phyloP scores from a whole-genome alignment of 805 yeast genomes.

The Lipomyces spencermartinsiae region DNA sequence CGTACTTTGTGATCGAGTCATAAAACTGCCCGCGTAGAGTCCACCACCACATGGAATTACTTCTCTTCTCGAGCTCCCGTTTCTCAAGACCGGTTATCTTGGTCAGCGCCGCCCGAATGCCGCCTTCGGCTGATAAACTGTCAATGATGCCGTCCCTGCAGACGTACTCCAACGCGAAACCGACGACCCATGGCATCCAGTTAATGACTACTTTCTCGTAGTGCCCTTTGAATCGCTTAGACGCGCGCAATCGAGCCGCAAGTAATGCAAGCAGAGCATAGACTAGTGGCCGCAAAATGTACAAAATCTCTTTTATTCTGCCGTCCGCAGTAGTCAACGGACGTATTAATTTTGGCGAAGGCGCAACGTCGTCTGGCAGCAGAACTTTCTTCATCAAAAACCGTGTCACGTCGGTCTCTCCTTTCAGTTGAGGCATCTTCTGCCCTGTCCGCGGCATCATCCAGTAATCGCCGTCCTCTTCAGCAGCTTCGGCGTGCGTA shows the following conservation, averaged over 20 bases:
- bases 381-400: conserved; percentile 43
- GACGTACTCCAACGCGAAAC: conserved; percentile 46
- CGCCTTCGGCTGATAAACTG: conserved; percentile 33
- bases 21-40: conserved; percentile 49
- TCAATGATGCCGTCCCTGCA: conserved; percentile 42
- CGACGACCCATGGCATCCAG: conserved; percentile 53
- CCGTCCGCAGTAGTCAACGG: conserved; percentile 35
- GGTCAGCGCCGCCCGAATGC: conserved; percentile 39
- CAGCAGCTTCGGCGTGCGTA: conserved; percentile 4
- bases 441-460: conserved; percentile 41
- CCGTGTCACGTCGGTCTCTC: conserved; percentile 37
- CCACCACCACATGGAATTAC: conserved; percentile 50
- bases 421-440: conserved; percentile 27
- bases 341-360: conserved; percentile 45
- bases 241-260: conserved; percentile 3
- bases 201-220: conserved; percentile 19
- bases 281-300: conserved; percentile 50
- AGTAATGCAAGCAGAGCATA: conserved; percentile 45
- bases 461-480: conserved; percentile 19
- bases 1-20: conserved; percentile 41
- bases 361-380: conserved; percentile 45
- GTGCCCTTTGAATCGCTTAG: neutral
- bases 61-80: conserved; percentile 43
- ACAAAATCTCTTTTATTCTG: conserved; percentile 45
- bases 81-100: conserved; percentile 45